Conservation (phyloP, 331 rosid genomes). For the Rosa hybrid region DNA sequence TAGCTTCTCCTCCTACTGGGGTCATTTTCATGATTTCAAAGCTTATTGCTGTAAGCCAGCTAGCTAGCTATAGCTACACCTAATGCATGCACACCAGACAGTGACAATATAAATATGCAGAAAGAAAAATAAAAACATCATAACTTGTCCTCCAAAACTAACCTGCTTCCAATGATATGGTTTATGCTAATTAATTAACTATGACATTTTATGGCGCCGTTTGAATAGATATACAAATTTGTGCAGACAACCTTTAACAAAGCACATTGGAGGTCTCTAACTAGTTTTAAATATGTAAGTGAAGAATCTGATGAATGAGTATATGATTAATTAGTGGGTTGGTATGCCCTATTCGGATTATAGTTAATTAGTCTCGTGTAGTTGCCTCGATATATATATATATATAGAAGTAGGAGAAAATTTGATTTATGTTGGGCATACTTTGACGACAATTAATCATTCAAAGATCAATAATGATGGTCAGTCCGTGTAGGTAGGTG, state of each 20-base stretch:
- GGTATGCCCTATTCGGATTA: not conserved
- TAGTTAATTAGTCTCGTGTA: not conserved
- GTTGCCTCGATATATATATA: not conserved
- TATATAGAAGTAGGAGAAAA: not conserved
- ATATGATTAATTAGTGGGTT: not conserved
- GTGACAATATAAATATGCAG: not conserved
- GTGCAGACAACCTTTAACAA: not conserved
- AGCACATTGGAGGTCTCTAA: not conserved
- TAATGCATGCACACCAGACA: not conserved
- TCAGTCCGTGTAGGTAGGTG: conserved; percentile 1
- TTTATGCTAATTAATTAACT: not conserved
- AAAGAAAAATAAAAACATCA: not conserved
- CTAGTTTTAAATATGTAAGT: not conserved
- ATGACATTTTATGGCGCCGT: not conserved
- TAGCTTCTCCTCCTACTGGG: not conserved
- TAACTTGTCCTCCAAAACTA: not conserved
- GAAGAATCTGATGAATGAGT: not conserved
- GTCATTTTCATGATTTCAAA: not conserved
- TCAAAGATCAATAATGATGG: not conserved
- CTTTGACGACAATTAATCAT: not conserved
- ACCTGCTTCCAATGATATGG: not conserved
- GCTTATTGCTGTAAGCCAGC: conserved; percentile 4
- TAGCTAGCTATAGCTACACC: not conserved
- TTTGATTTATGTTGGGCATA: not conserved
- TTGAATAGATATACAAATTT: not conserved